Evolutionary conservation across 495 filamentous ascomycete species (phyloP).

Genomic region (Neurospora africana): DNA sequence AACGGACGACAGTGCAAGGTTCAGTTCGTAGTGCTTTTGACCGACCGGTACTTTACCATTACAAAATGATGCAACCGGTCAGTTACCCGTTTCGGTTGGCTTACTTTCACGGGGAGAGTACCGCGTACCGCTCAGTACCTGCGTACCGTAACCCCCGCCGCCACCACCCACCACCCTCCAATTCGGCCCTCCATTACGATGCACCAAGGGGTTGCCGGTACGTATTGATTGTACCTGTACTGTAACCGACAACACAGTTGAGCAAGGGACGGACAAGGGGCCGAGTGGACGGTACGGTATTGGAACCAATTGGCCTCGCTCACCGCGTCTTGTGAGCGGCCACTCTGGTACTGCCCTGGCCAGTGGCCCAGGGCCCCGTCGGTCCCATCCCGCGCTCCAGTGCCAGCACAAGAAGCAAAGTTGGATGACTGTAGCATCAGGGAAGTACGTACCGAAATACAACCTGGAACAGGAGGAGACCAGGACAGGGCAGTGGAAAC

Average conservation of each 20-base stretch:
- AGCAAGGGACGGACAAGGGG: neutral
- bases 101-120: neutral
- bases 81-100: neutral
- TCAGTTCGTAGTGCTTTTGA: neutral
- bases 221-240: neutral
- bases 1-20: neutral
- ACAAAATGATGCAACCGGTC: neutral
- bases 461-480: neutral
- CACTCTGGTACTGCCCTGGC: neutral
- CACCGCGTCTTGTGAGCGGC: neutral
- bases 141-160: neutral
- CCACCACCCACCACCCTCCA: neutral
- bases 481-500: neutral
- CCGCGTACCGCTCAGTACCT: neutral
- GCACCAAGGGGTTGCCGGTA: neutral
- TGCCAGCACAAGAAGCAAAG: slow-evolving; percentile 10
- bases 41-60: neutral
- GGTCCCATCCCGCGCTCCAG: neutral
- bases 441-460: neutral
- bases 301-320: neutral
- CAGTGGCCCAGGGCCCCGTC: neutral
- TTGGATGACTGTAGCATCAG: slow-evolving; percentile 12
- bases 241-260: neutral
- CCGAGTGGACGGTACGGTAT: neutral
- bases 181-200: neutral